Conservation (phyloP, 139 green algal species). For the Picochlorum sp. region DNA sequence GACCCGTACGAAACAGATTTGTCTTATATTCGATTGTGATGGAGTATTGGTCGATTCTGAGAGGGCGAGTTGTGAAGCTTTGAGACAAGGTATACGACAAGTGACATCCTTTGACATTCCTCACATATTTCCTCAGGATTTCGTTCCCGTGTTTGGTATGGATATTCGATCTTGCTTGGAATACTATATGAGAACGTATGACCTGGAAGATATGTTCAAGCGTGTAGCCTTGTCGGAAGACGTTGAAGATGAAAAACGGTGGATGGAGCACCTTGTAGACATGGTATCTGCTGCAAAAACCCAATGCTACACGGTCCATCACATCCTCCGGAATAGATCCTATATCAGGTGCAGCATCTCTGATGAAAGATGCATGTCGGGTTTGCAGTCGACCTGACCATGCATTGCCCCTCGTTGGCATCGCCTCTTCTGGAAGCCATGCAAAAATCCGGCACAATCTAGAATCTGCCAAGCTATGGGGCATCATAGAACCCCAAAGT, state of each 20-base stretch:
- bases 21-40: constrained; percentile 73
- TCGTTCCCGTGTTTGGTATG: constrained; percentile 67
- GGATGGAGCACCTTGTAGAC: constrained; percentile 8
- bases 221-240: constrained; percentile 11
- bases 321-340: constrained; percentile 27
- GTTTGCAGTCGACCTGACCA: constrained; percentile 8
- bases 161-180: constrained; percentile 57
- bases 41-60: constrained; percentile 72
- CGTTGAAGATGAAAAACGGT: constrained; percentile 3
- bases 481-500: constrained; percentile 21
- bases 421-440: constrained; percentile 46
- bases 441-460: constrained; percentile 67
- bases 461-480: constrained; percentile 28
- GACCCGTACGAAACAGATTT: constrained; percentile 22
- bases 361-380: constrained; percentile 22
- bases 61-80: constrained; percentile 52
- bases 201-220: constrained; percentile 12
- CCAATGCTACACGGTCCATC: constrained; percentile 41
- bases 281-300: constrained; percentile 38
- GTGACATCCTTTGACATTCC: constrained; percentile 69
- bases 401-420: constrained; percentile 14
- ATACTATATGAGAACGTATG: constrained; percentile 26
- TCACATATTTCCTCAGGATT: constrained; percentile 58
- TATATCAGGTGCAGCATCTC: constrained; percentile 25
- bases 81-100: constrained; percentile 51